Evolutionary conservation across 106 monocot genomes (phyloP).

Genomic region (Dendrobium nobile): DNA sequence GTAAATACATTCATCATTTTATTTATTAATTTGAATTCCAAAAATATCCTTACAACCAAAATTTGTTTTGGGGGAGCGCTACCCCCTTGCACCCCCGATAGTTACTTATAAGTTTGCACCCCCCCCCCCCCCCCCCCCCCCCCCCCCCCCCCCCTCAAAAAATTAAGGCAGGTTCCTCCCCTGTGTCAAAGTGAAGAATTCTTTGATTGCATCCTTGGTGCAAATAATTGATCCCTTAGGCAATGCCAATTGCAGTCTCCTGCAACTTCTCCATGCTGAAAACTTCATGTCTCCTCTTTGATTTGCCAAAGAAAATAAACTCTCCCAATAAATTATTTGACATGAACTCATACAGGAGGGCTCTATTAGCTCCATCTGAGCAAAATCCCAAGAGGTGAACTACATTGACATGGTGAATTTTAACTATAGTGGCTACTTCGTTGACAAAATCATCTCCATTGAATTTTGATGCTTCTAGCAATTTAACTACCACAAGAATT

Average conservation of each 20-base stretch:
- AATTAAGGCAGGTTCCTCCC: too few relatives aligned
- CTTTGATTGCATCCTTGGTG: conserved; percentile 15
- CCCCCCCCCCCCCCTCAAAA: too few relatives aligned
- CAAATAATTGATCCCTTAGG: conserved; percentile 6
- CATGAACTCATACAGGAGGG: conserved; percentile 1
- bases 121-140: too few relatives aligned
- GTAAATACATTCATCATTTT: too few relatives aligned
- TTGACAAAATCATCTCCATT: conserved; percentile 9
- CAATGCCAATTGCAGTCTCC: not conserved
- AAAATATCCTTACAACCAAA: too few relatives aligned
- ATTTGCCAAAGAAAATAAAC: conserved; percentile 2
- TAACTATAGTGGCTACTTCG: conserved; percentile 7
- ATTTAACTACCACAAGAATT: conserved; percentile 6
- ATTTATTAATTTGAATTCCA: too few relatives aligned
- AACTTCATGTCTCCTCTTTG: not conserved
- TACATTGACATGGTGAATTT: conserved; percentile 11
- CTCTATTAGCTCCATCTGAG: too few relatives aligned
- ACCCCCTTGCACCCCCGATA: too few relatives aligned
- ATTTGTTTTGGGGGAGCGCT: too few relatives aligned
- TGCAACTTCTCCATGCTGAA: not conserved
- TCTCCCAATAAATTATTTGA: conserved; percentile 6
- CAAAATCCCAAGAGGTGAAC: too few relatives aligned
- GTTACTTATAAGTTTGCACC: too few relatives aligned
- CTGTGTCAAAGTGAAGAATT: not conserved
- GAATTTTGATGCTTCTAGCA: not conserved